phyloP scores from a whole-genome alignment of 768 basidiomycete genomes.

The Leccinum uliginosum region DNA sequence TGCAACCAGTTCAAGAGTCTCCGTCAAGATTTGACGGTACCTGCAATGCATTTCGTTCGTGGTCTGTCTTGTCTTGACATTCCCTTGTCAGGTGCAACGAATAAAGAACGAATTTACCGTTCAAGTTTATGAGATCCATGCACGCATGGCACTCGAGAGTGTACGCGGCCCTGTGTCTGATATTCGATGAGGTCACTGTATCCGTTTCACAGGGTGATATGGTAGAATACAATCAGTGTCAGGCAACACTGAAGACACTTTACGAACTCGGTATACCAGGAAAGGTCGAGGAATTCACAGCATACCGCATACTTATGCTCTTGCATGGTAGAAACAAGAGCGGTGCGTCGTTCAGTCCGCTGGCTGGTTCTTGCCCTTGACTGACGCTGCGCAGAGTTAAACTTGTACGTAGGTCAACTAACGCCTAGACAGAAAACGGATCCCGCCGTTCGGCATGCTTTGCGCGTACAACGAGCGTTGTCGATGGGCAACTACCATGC shows the following conservation, averaged over 20 bases:
- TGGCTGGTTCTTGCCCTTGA: background rate
- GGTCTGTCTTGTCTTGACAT: constrained; percentile 1
- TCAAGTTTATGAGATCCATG: constrained; percentile 96
- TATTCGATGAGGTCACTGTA: constrained; percentile 12
- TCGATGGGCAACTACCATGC: constrained; percentile 93
- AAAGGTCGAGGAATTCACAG: constrained; percentile 92
- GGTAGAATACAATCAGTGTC: constrained; percentile 99
- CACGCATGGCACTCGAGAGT: constrained; percentile 91
- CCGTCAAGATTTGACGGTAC: constrained; percentile 94
- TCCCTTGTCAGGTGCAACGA: constrained; percentile 75
- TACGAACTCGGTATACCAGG: constrained; percentile 94
- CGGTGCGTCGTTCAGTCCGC: constrained; percentile 49
- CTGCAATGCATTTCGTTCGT: constrained; percentile 27
- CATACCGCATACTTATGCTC: constrained; percentile 95
- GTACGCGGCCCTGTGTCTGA: constrained; percentile 39
- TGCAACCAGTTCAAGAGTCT: constrained; percentile 98
- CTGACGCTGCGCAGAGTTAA: constrained; percentile 62
- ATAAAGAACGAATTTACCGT: constrained; percentile 99
- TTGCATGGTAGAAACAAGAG: constrained; percentile 90
- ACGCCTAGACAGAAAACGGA: constrained; percentile 85
- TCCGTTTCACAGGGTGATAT: constrained; percentile 71
- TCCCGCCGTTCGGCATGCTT: constrained; percentile 79
- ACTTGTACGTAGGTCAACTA: constrained; percentile 96
- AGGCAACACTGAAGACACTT: constrained; percentile 80
- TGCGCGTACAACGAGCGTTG: constrained; percentile 82